Evolutionary conservation across 139 green algal species (phyloP), one percentile per base, ranked within the genome.

Genomic region (Closterium sp.): DNA sequence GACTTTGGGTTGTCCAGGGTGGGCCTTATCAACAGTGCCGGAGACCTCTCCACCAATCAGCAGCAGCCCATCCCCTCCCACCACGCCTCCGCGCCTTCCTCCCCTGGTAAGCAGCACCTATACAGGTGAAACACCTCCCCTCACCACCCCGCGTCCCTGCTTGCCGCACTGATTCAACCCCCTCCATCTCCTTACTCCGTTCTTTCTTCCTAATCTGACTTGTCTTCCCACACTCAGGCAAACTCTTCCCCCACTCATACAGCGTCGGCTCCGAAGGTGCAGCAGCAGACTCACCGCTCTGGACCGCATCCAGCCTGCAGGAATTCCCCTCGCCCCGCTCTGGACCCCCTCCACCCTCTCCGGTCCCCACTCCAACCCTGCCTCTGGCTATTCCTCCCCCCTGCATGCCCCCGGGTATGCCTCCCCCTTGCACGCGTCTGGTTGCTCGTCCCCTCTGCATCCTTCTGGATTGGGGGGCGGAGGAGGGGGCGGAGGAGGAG

Each of bases 1-100:
- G 94, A 95, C 87, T 95, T 95, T 93, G 93, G 95, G 29, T 95
- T 99, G 32, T 97, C 95, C 27, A 97, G 96, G 90, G 95, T 98
- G 38, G 97, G 97, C 38, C 90, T 98, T 7, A 93, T 93, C 87
- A 93, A 93, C 70, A 91, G 91, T 29, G 92, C 91, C 28, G 91
- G 92, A 7, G 88, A 93, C 29, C 50, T 93, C 29, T 38, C 85
- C 62, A 79, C 62, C 62, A 79, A 79, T 79, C 62, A 79, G 62
- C 13, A 79, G 17, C 62, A 27, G 62, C 62, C 62, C 62, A 79
- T 79, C 19, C 62, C 62, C 62, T 79, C 62, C 62, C 62, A 79
- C 62, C 62, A 79, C 62, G 62, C 62, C 62, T 79, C 62, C 1
- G 62, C 62, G 21, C 30, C 85, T n/a, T 32, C 85, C 85, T 88